These are phyloP conservation scores for Pichia phayaonensis DNA, from an alignment of 805 yeast species.

Conservation along the genomic window DNA sequence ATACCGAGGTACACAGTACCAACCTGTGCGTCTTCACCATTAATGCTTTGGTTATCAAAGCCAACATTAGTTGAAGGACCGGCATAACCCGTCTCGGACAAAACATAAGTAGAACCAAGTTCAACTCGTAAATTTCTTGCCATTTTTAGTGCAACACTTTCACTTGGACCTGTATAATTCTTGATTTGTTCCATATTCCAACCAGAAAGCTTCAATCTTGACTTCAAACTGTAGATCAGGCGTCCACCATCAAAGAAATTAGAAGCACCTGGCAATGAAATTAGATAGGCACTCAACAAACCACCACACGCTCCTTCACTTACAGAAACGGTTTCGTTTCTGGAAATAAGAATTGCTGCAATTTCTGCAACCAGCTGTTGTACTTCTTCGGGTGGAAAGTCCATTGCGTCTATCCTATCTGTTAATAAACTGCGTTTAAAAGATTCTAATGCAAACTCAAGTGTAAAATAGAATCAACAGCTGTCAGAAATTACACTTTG, in stretches of 20 bases:
- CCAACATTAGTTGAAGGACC: constrained; percentile 50
- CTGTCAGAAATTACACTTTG: no score
- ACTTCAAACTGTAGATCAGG: constrained; percentile 67
- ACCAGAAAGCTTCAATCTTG: constrained; percentile 67
- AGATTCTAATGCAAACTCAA: no score
- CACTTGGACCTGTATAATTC: constrained; percentile 75
- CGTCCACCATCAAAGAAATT: constrained; percentile 79
- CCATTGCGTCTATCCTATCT: constrained; percentile 14
- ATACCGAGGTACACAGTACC: constrained; percentile 72
- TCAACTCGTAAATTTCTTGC: constrained; percentile 77
- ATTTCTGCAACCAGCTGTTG: constrained; percentile 45
- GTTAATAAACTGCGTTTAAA: no score
- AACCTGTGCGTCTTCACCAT: constrained; percentile 29
- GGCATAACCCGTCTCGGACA: constrained; percentile 85
- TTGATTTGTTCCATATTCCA: constrained; percentile 68
- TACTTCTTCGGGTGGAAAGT: constrained; percentile 58
- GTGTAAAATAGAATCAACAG: no score
- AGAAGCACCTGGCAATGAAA: constrained; percentile 82
- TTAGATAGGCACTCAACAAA: constrained; percentile 67
- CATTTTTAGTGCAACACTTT: constrained; percentile 61
- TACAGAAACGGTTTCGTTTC: constrained; percentile 63
- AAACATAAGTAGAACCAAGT: constrained; percentile 72
- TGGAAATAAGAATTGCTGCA: constrained; percentile 43
- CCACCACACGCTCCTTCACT: constrained; percentile 93
- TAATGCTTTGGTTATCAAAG: constrained; percentile 27